Evolutionary conservation across 2,329 filamentous ascomycete species (phyloP).

Genomic region (Xylariaceae sp.): DNA sequence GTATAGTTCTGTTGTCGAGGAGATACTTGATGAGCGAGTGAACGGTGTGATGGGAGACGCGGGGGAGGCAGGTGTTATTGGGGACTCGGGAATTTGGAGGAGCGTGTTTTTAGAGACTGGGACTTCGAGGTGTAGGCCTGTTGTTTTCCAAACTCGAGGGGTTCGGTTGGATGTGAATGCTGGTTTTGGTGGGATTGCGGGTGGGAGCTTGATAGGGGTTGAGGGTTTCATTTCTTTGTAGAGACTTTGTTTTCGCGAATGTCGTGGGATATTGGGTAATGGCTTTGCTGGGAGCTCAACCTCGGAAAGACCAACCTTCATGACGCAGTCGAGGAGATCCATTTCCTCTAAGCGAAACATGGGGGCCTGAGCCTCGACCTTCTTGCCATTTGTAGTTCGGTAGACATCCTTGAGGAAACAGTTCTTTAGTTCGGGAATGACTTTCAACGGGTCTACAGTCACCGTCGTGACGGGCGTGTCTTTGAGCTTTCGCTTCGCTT

Average conservation of each 20-base stretch:
- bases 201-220: no score
- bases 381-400: slow-evolving; percentile 4
- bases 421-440: slow-evolving; percentile 18
- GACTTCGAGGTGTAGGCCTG: no score
- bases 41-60: no score
- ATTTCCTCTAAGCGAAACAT: slow-evolving; percentile 15
- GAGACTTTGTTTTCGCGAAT: neutral
- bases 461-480: slow-evolving; percentile 7
- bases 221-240: no score
- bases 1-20: no score
- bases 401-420: slow-evolving; percentile 13
- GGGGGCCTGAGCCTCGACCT: slow-evolving; percentile 8
- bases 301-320: slow-evolving; percentile 6
- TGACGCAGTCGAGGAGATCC: slow-evolving; percentile 15
- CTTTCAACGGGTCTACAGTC: slow-evolving; percentile 17
- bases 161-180: no score
- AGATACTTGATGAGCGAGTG: no score
- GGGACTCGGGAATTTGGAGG: no score
- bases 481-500: slow-evolving; percentile 10
- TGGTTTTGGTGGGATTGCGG: no score
- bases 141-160: no score
- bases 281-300: neutral
- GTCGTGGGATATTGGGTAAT: neutral
- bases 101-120: no score
- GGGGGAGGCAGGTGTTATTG: no score